Conservation (phyloP, 306 rosid species). For the Fragaria nilgerrensis region DNA sequence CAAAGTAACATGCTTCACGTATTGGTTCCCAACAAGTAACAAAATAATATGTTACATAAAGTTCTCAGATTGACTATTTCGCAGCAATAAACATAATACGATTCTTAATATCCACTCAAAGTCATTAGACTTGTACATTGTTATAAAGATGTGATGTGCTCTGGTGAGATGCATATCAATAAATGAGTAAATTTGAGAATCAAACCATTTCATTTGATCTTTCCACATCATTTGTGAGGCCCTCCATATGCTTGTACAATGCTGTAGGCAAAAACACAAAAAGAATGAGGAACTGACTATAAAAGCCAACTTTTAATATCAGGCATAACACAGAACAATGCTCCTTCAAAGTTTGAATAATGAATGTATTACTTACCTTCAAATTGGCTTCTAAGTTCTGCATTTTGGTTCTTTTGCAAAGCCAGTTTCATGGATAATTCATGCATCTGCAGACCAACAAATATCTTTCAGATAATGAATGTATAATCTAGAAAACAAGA, state of each 20-base stretch:
- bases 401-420: slow-evolving; percentile 76
- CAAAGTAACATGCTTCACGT: slow-evolving; percentile 15
- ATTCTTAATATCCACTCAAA: background rate
- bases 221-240: slow-evolving; percentile 83
- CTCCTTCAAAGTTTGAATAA: background rate
- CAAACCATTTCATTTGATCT: slow-evolving; percentile 90
- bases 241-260: slow-evolving; percentile 73
- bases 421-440: slow-evolving; percentile 81
- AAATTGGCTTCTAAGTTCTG: slow-evolving; percentile 69
- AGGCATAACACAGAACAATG: background rate
- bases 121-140: background rate
- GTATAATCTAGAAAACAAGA: background rate
- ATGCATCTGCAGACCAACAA: slow-evolving; percentile 58
- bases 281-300: background rate
- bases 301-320: background rate
- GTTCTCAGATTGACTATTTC: background rate
- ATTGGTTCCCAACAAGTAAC: background rate
- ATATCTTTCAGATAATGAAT: background rate
- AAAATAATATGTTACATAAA: too few species aligned
- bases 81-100: background rate
- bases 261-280: slow-evolving; percentile 41
- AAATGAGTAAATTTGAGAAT: slow-evolving; percentile 21
- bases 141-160: background rate
- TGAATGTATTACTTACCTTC: slow-evolving; percentile 58
- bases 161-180: background rate